Evolutionary conservation across 1,139 yeast species (phyloP).

Genomic region (Magnusiomyces magnusii): DNA sequence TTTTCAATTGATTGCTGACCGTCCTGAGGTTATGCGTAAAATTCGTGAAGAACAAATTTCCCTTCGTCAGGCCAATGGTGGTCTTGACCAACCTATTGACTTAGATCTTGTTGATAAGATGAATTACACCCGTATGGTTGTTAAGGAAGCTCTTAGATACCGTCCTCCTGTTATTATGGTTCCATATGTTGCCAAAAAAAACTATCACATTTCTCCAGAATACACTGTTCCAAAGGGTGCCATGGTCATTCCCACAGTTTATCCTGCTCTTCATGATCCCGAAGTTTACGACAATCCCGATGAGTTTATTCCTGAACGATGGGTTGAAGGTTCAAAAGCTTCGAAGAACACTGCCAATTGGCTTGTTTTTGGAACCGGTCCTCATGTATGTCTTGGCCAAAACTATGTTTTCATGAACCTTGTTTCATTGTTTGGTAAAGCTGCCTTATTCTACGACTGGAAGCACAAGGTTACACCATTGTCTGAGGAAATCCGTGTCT

Average conservation of each 20-base stretch:
- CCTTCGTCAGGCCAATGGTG: conserved; percentile 59
- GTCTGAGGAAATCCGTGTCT: conserved; percentile 88
- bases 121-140: conserved; percentile 84
- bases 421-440: conserved; percentile 86
- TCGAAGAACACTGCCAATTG: conserved; percentile 68
- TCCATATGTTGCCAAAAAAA: conserved; percentile 84
- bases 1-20: conserved; percentile 90
- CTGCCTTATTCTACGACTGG: conserved; percentile 69
- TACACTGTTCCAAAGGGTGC: conserved; percentile 96
- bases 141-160: conserved; percentile 84
- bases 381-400: conserved; percentile 93
- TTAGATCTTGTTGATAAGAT: conserved; percentile 74
- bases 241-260: conserved; percentile 91
- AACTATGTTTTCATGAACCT: conserved; percentile 86
- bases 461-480: conserved; percentile 72
- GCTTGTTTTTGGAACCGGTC: conserved; percentile 96
- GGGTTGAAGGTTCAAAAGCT: conserved; percentile 64
- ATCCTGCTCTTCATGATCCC: conserved; percentile 95
- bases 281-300: conserved; percentile 94
- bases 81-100: conserved; percentile 52
- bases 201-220: conserved; percentile 70
- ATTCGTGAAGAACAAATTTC: conserved; percentile 85
- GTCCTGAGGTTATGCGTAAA: conserved; percentile 80
- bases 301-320: conserved; percentile 89
- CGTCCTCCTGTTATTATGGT: conserved; percentile 99